Evolutionary conservation across 2,329 filamentous ascomycete species (phyloP).

Genomic region (Stagonosporopsis rhizophila): DNA sequence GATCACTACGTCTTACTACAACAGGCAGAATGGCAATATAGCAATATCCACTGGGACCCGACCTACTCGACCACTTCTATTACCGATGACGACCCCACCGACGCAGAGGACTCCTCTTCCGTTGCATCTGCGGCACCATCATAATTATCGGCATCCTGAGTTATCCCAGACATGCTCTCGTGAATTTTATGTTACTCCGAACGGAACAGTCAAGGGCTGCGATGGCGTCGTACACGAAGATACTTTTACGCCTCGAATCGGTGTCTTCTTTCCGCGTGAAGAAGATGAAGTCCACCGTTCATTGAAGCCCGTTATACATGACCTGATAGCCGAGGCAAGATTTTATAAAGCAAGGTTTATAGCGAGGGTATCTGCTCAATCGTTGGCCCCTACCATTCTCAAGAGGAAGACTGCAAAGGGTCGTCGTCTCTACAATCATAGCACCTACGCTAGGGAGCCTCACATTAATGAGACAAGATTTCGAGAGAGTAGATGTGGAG

Average conservation of each 20-base stretch:
- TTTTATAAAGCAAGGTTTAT: conserved; percentile 25
- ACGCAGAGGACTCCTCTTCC: conserved; percentile 30
- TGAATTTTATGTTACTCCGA: conserved; percentile 18
- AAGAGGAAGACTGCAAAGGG: conserved; percentile 25
- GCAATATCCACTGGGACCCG: background rate
- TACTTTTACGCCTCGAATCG: conserved; percentile 28
- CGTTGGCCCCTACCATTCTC: conserved; percentile 12
- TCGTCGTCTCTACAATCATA: conserved; percentile 8
- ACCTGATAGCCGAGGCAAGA: conserved; percentile 22
- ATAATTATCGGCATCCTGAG: conserved; percentile 28
- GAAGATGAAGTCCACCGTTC: conserved; percentile 9
- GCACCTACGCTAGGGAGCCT: conserved; percentile 4
- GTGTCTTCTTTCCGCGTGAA: conserved; percentile 7
- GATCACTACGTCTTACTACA: conserved; percentile 20
- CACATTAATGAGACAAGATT: background rate
- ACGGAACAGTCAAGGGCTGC: conserved; percentile 34
- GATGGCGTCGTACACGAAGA: conserved; percentile 35
- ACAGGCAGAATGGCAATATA: conserved; percentile 1
- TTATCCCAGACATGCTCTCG: conserved; percentile 26
- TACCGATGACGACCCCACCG: conserved; percentile 34
- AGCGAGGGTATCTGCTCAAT: conserved; percentile 15
- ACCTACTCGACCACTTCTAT: conserved; percentile 22
- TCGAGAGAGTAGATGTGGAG: background rate
- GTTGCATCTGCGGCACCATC: conserved; percentile 29
- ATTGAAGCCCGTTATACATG: conserved; percentile 6